Evolutionary conservation across 148 eudicot species (phyloP).

Genomic region (Rheum nobile): DNA sequence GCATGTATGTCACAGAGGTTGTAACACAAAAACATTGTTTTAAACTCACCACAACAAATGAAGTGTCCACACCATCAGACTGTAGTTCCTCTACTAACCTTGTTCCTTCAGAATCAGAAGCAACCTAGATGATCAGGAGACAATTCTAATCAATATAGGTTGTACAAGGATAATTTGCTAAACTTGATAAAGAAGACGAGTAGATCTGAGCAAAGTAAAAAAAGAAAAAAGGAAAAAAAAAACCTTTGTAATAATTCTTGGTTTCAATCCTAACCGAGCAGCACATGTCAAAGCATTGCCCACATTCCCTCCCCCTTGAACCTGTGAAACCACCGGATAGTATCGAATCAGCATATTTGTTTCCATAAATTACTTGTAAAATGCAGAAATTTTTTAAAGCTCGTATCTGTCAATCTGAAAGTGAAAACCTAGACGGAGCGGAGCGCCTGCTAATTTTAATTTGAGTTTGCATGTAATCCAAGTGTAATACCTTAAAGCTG

Average conservation of each 20-base stretch:
- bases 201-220: neutral
- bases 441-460: neutral
- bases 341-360: too few species aligned
- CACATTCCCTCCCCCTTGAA: conserved; percentile 50
- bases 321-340: conserved; percentile 18
- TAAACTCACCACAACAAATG: conserved; percentile 54
- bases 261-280: conserved; percentile 36
- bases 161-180: neutral
- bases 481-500: conserved; percentile 16
- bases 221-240: neutral
- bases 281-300: conserved; percentile 48
- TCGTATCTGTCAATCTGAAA: neutral
- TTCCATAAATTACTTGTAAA: neutral
- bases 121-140: conserved; percentile 39
- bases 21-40: neutral
- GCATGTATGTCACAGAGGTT: neutral
- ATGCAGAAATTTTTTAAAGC: neutral
- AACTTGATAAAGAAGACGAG: neutral
- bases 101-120: conserved; percentile 76
- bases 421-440: neutral
- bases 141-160: neutral
- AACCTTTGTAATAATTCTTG: conserved; percentile 37
- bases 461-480: neutral
- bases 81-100: conserved; percentile 63
- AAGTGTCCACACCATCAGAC: conserved; percentile 80